phyloP scores from a whole-genome alignment of 2,329 filamentous ascomycete genomes.

The Zymoseptoria crescenta region DNA sequence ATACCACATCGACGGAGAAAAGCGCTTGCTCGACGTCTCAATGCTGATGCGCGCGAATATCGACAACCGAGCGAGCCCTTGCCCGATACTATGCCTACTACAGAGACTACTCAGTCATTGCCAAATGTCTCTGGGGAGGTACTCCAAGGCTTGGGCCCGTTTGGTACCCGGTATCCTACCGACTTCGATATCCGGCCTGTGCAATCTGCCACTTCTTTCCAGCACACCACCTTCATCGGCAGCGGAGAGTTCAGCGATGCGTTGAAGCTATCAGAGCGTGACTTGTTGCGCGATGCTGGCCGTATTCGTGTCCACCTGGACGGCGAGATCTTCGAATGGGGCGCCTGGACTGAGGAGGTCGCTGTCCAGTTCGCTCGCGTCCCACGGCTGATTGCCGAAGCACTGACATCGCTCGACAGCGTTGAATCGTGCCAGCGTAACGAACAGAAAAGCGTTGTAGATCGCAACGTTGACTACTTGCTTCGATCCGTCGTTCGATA shows the following conservation, averaged over 20 bases:
- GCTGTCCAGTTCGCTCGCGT: conserved; percentile 38
- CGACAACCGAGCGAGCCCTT: conserved; percentile 36
- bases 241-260: conserved; percentile 46
- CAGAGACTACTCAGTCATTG: background rate
- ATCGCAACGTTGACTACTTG: conserved; percentile 22
- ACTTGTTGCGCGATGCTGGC: conserved; percentile 39
- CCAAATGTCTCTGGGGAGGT: conserved; percentile 2
- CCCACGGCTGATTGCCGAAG: conserved; percentile 28
- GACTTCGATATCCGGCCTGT: conserved; percentile 48
- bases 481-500: conserved; percentile 45
- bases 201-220: conserved; percentile 47
- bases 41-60: conserved; percentile 39
- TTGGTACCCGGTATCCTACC: conserved; percentile 43
- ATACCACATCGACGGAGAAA: conserved; percentile 26
- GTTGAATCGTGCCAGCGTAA: background rate
- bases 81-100: conserved; percentile 15
- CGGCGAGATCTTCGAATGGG: conserved; percentile 36
- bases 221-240: conserved; percentile 50
- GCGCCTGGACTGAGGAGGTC: conserved; percentile 49
- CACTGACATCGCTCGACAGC: conserved; percentile 8
- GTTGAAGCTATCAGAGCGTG: conserved; percentile 33
- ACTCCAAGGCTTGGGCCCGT: conserved; percentile 41
- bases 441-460: background rate
- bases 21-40: conserved; percentile 36
- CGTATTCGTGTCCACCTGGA: conserved; percentile 31